A percentile compares a stretch with the other conserved stretches of the same genome.
Evolutionary conservation across 495 filamentous ascomycete genomes (phyloP).

Genomic region (Tuber aestivum): DNA sequence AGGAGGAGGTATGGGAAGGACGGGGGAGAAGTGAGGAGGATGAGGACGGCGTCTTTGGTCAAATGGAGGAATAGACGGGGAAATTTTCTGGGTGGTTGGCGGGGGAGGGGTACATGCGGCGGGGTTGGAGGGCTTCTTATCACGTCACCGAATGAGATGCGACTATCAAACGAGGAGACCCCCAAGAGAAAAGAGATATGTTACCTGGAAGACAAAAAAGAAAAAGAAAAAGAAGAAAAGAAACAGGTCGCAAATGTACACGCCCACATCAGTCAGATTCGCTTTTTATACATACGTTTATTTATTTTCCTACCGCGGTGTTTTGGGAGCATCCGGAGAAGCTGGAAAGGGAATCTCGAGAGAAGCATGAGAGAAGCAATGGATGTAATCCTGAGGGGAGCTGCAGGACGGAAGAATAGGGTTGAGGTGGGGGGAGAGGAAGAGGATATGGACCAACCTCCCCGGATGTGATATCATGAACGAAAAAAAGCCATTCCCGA

Average conservation of each 20-base stretch:
- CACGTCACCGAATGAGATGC: slow-evolving; percentile 9
- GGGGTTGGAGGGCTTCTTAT: slow-evolving; percentile 25
- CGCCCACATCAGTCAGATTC: slow-evolving; percentile 6
- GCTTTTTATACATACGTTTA: slow-evolving; percentile 29
- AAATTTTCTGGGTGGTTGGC: slow-evolving; percentile 24
- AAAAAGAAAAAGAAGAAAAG: slow-evolving; percentile 28
- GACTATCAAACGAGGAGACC: slow-evolving; percentile 1
- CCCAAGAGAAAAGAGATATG: slow-evolving; percentile 17
- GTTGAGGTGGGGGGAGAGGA: slow-evolving; percentile 3
- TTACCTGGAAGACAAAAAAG: slow-evolving; percentile 21
- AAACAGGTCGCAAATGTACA: slow-evolving; percentile 36
- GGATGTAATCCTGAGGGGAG: background rate
- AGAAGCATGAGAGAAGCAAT: background rate
- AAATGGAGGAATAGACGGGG: slow-evolving; percentile 75
- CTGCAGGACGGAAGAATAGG: background rate
- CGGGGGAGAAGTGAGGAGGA: slow-evolving; percentile 65
- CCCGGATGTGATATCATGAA: slow-evolving; percentile 32
- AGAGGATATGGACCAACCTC: slow-evolving; percentile 25
- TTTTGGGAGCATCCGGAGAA: slow-evolving; percentile 1
- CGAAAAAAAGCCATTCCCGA: slow-evolving; percentile 9
- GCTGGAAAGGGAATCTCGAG: slow-evolving; percentile 4
- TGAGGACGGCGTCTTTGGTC: slow-evolving; percentile 90
- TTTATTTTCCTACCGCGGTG: slow-evolving; percentile 13
- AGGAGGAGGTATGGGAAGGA: slow-evolving; percentile 46
- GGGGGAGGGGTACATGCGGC: slow-evolving; percentile 13